Evolutionary conservation across 768 basidiomycete genomes (phyloP).

Genomic region (Phylloporus arenicola): DNA sequence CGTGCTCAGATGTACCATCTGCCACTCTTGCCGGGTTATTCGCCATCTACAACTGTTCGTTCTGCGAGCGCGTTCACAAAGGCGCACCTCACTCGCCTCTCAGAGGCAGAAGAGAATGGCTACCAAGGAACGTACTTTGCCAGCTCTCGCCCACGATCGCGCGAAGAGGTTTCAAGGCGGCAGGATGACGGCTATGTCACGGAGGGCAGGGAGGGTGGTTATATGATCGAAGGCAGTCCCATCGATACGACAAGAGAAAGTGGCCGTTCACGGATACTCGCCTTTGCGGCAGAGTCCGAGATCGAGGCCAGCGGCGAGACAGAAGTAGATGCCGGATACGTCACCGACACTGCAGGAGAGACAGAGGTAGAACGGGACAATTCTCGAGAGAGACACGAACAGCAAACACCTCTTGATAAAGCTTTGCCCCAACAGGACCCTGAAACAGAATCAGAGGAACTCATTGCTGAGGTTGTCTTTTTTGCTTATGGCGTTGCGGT

Average conservation of each 20-base stretch:
- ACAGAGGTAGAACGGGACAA: conserved; percentile 12
- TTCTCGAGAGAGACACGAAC: not conserved
- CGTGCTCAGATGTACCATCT: conserved; percentile 76
- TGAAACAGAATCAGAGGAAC: conserved; percentile 28
- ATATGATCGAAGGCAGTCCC: conserved; percentile 43
- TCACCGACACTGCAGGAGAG: conserved; percentile 10
- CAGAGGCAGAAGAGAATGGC: conserved; percentile 85
- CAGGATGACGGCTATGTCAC: conserved; percentile 23
- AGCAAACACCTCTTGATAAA: conserved; percentile 4
- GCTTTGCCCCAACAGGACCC: not conserved
- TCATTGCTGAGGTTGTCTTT: conserved; percentile 70
- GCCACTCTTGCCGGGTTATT: conserved; percentile 88
- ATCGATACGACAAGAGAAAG: conserved; percentile 6
- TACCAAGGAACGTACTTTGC: conserved; percentile 85
- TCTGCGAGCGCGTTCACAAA: conserved; percentile 64
- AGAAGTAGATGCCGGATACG: conserved; percentile 10
- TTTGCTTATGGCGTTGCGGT: conserved; percentile 88
- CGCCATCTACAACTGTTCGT: conserved; percentile 77
- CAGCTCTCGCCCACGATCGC: conserved; percentile 12
- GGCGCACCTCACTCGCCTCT: conserved; percentile 61
- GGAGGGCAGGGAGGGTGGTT: conserved; percentile 46
- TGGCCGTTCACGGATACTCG: not conserved
- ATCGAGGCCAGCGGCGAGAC: conserved; percentile 4
- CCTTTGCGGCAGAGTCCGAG: conserved; percentile 7
- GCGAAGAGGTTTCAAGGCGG: conserved; percentile 12